Base-by-base conservation (phyloP, 176 grass and related monocot species). In the Rhipidocladum racemiflorum region DNA sequence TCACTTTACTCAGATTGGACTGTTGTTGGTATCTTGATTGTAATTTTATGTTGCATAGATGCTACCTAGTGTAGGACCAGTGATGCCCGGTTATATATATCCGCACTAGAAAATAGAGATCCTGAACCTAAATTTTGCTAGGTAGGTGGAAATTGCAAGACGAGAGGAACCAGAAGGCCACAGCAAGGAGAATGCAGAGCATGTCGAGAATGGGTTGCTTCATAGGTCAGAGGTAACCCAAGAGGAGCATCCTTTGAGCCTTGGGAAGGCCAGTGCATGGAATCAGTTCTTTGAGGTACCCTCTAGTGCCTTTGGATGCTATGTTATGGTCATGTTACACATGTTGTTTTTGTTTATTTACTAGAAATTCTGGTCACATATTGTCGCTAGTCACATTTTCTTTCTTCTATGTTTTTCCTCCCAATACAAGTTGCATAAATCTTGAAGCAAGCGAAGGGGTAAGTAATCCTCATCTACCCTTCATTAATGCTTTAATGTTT, bases 161-260 rank as follows among this genome's bases (percentile, higher is more conserved):
- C 81, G n/a, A 83, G 40, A 81, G 77, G 75, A 89, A 88, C 73
- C 74, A 15, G 65, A 62, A 91, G 72, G 63, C 7, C 60, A 36
- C 5, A 44, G 3, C 27, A 68, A 48, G 21, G 70, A 61, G 61
- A 73, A 70, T 39, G 45, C 39, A 79, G 86, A 62, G 62, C 34
- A 73, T 75, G 82, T 32, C 49, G 46, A 48, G 38, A 87, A 71
- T 75, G 90, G 81, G 24, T 64, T 83, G 59, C 84, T 97, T 59
- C 65, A 77, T 42, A 90, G 95, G 81, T 94, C 88, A 35, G 76
- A 86, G 30, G 84, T 91, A 75, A 79, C 74, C 27, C 78, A 75
- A 72, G 88, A 75, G 62, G 92, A 97, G 69, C 95, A 97, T 83
- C 92, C 95, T 64, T 78, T 97, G 82, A 94, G 92, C 84, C 81